Percentiles rank a stretch among this genome's conserved stretches.
These are phyloP conservation scores for Nicotiana tomentosiformis DNA, from an alignment of 257 asterid species.

Conservation along the genomic window DNA sequence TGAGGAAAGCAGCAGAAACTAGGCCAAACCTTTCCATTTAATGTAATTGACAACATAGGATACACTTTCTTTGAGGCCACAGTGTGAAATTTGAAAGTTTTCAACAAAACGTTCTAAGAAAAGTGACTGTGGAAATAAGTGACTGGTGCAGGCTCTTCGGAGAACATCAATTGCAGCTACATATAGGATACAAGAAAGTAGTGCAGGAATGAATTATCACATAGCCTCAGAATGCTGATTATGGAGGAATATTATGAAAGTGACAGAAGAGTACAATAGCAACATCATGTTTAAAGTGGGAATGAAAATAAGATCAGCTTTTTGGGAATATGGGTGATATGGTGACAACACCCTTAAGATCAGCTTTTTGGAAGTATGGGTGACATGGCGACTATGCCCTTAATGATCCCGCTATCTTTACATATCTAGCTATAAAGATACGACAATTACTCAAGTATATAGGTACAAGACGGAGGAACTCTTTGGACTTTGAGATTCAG, in stretches of 20 bases:
- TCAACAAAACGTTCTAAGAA: too few species aligned
- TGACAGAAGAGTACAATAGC: neutral
- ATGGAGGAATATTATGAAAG: neutral
- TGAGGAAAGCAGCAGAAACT: neutral
- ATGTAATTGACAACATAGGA: neutral
- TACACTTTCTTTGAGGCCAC: neutral
- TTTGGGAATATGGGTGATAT: neutral
- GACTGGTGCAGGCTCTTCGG: neutral
- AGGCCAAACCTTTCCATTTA: neutral
- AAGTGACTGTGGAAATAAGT: neutral
- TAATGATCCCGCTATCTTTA: neutral
- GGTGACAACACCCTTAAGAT: neutral
- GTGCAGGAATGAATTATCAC: neutral
- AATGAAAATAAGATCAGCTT: neutral
- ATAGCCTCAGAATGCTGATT: neutral
- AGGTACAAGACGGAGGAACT: neutral
- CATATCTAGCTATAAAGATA: neutral
- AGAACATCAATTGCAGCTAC: neutral
- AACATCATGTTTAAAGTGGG: neutral
- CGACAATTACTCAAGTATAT: neutral
- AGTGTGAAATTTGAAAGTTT: neutral
- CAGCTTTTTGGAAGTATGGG: neutral
- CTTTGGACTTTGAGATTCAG: neutral
- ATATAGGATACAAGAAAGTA: neutral
- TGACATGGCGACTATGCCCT: neutral